phyloP scores from a whole-genome alignment of 257 asterid genomes.

The Salvia rosmarinus region DNA sequence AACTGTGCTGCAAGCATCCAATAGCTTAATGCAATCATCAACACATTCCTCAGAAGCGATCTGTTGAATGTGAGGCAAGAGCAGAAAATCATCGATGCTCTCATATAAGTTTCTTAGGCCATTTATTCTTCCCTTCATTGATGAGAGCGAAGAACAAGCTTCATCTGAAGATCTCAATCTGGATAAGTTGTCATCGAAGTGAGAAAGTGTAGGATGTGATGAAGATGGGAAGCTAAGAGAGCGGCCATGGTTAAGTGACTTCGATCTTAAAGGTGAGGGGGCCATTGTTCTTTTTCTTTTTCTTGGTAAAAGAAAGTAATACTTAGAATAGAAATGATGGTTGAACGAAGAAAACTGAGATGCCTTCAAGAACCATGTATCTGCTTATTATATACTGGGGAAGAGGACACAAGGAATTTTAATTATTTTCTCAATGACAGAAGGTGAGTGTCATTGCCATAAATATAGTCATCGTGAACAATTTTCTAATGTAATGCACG shows the following conservation, averaged over 20 bases:
- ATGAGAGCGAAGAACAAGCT: conserved; percentile 35
- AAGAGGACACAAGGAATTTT: conserved; percentile 19
- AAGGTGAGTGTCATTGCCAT: background rate
- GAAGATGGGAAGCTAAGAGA: conserved; percentile 46
- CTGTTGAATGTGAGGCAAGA: conserved; percentile 1
- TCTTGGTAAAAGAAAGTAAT: background rate
- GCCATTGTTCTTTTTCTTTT: conserved; percentile 33
- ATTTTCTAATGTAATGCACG: background rate
- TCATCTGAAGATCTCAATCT: conserved; percentile 30
- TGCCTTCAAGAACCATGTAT: background rate
- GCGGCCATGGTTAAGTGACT: conserved; percentile 43
- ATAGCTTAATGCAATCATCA: conserved; percentile 5
- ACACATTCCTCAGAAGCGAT: conserved; percentile 23
- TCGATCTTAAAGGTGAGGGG: conserved; percentile 27
- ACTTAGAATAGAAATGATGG: background rate
- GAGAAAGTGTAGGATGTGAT: conserved; percentile 42
- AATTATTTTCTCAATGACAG: background rate
- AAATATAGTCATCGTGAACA: background rate
- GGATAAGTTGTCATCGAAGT: conserved; percentile 36
- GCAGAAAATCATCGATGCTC: conserved; percentile 31
- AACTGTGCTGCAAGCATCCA: conserved; percentile 14
- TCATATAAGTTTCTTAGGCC: conserved; percentile 33
- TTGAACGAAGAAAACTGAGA: conserved; percentile 18
- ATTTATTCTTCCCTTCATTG: conserved; percentile 24
- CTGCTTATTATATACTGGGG: background rate